Conservation (phyloP, 192 early-diverging fungal genomes). For the Jimgerdemannia flammicorona region DNA sequence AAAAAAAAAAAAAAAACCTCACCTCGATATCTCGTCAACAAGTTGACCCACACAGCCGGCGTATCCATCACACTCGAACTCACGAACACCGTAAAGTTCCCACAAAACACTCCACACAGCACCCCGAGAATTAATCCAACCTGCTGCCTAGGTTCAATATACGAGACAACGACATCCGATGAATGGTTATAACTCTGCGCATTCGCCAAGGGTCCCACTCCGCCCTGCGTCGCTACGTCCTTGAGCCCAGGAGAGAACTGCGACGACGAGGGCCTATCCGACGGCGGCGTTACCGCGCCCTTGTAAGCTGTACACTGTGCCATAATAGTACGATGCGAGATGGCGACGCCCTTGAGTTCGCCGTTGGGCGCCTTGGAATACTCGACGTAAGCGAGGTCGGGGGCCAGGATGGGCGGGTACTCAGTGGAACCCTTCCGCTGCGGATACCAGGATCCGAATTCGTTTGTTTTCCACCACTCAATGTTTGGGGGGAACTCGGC, state of each 20-base stretch:
- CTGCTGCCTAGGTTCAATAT: conserved; percentile 81
- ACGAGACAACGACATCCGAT: conserved; percentile 56
- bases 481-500: conserved; percentile 63
- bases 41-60: conserved; percentile 66
- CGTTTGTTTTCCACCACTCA: conserved; percentile 81
- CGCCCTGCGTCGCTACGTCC: background rate
- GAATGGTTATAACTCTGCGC: conserved; percentile 1
- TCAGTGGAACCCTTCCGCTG: conserved; percentile 47
- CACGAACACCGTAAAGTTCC: conserved; percentile 64
- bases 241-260: background rate
- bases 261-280: background rate
- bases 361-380: conserved; percentile 81
- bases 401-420: conserved; percentile 38
- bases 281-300: conserved; percentile 8
- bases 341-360: conserved; percentile 78
- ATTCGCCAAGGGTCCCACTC: background rate
- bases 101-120: conserved; percentile 66
- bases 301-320: conserved; percentile 52
- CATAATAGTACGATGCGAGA: conserved; percentile 75
- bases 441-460: conserved; percentile 62
- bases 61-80: conserved; percentile 57
- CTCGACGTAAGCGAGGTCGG: conserved; percentile 81
- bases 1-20: conserved; percentile 10
- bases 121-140: conserved; percentile 67
- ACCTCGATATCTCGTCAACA: conserved; percentile 67